phyloP scores from a whole-genome alignment of 2,329 filamentous ascomycete genomes.

The Trichoderma sp. region DNA sequence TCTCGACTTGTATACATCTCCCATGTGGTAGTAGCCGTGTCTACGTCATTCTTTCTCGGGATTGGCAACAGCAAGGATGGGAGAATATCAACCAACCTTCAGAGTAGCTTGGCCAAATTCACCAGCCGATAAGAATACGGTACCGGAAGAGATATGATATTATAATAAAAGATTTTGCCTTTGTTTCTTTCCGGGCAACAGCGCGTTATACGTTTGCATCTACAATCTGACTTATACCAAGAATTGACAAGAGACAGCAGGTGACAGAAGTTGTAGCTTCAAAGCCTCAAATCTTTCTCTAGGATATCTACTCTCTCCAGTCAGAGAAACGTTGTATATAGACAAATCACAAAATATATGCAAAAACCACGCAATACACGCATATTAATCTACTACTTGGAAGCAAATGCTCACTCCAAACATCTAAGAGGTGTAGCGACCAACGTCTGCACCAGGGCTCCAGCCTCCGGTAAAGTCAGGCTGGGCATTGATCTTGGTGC shows the following conservation, averaged over 20 bases:
- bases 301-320: not conserved
- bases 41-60: not conserved
- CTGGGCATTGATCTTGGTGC: slow-evolving; percentile 37
- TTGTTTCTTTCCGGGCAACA: not conserved
- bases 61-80: not conserved
- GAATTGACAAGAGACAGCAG: not conserved
- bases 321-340: not conserved
- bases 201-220: not conserved
- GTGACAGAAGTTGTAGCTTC: not conserved
- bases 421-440: slow-evolving; percentile 37
- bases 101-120: not conserved
- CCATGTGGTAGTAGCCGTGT: not conserved
- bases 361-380: not conserved
- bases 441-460: slow-evolving; percentile 39
- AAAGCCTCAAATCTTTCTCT: too few species aligned
- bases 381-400: not conserved
- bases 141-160: not conserved
- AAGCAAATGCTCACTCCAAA: not conserved
- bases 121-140: not conserved
- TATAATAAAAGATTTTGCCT: not conserved
- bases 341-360: not conserved
- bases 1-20: not conserved
- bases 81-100: not conserved
- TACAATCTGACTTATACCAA: not conserved
- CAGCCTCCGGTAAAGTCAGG: slow-evolving; percentile 41